Percentiles rank a stretch among this genome's conserved stretches.
These are phyloP conservation scores for Alternaria alternata DNA, from an alignment of 2,329 filamentous ascomycete species.

Conservation along the genomic window DNA sequence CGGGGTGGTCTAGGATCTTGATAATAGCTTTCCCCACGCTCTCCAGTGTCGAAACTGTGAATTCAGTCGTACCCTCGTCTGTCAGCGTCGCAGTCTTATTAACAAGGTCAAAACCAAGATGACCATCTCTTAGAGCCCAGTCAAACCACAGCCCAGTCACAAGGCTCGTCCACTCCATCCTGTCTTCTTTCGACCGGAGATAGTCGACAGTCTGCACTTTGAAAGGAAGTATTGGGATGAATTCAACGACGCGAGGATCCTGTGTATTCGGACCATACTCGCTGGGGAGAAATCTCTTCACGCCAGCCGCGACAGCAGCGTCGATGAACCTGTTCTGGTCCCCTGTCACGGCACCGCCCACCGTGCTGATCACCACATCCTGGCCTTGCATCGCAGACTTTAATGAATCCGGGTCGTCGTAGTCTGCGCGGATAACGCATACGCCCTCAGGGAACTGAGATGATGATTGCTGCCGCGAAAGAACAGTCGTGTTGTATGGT, in stretches of 20 bases:
- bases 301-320: background rate
- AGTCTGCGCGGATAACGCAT: background rate
- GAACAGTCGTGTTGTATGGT: background rate
- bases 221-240: background rate
- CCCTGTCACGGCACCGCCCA: background rate
- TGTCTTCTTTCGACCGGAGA: background rate
- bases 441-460: background rate
- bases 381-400: background rate
- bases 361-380: background rate
- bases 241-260: background rate
- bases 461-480: background rate
- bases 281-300: background rate
- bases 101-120: background rate
- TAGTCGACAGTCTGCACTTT: background rate
- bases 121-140: background rate
- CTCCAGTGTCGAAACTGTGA: background rate
- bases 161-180: background rate
- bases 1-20: background rate
- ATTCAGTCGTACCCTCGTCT: background rate
- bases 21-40: background rate
- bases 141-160: background rate
- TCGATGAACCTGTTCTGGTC: background rate
- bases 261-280: slow-evolving; percentile 18
- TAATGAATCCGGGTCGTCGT: background rate
- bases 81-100: background rate